phyloP scores from a whole-genome alignment of 208 protist genomes.

The Acanthamoeba lenticulata region DNA sequence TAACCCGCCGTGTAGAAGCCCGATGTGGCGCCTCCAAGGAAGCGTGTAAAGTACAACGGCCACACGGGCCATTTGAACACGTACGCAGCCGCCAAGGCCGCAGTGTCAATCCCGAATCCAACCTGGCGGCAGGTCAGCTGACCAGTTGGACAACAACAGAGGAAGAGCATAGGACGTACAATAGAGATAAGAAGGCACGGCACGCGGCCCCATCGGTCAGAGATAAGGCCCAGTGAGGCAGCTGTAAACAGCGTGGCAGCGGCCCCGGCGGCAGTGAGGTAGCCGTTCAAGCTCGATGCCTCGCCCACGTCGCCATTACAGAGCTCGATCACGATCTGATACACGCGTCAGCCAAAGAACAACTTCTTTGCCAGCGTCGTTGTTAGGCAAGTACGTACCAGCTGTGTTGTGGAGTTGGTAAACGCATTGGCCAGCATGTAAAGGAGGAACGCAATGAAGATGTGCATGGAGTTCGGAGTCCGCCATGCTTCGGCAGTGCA shows the following conservation, averaged over 20 bases:
- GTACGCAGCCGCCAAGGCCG: not conserved
- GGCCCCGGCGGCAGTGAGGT: not conserved
- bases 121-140: not conserved
- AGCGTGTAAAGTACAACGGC: not conserved
- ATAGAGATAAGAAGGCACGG: not conserved
- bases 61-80: not conserved
- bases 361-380: too few species aligned
- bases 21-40: not conserved
- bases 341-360: not conserved
- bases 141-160: too few species aligned
- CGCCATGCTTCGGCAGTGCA: not conserved
- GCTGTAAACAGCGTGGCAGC: not conserved
- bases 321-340: not conserved
- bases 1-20: constrained; percentile 20
- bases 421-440: not conserved
- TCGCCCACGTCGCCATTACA: not conserved
- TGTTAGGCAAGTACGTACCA: not conserved
- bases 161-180: not conserved
- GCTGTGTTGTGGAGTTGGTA: not conserved
- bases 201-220: not conserved
- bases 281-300: not conserved
- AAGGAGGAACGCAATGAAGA: not conserved
- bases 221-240: not conserved
- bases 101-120: not conserved
- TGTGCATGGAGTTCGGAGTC: not conserved